Base-by-base conservation (phyloP, 495 filamentous ascomycete genomes). In the Aspergillus leporis region DNA sequence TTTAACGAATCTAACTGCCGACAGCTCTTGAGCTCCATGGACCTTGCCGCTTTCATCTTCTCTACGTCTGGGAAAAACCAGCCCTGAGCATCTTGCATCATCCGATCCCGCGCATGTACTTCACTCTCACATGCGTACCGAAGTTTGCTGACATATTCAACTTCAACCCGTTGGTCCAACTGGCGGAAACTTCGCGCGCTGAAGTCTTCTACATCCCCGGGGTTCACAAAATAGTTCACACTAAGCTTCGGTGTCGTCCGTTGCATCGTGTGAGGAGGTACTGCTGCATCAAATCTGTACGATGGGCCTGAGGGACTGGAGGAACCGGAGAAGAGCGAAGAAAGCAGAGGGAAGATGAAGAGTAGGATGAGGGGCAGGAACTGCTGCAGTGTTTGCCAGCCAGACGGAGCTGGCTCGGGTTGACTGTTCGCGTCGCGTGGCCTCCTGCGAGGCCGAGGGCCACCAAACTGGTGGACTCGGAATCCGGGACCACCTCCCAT, bases 331-430 rank as follows among this genome's bases (percentile, higher is more conserved):
- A 97, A 92, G 21, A 96, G 73, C 8, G 87, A 90, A 8, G 90
- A 90, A 40, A 98, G 79, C 4, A 97, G 78, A 1, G 94, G 94
- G 55, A 98, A 83, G 45, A 97, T 68, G 71, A 98, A 93, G 58
- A 98, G 86, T 41, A 97, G 76, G 23, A 97, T 78, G 52, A 98
- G 85, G 21, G 93, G 94, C 3, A 98, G 78, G 6, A 98, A 78
- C 78, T 90, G 72, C 67, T 81, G 75, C 63, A 85, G 45, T 61
- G 72, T 66, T 73, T 78, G 53, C 74, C 76, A 68, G 58, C 67
- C 57, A 60, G 82, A 74, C 59, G 78, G 65, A 38, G 75, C 62
- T 6, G 78, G 71, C 58, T 88, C 81, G 49, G 81, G 71, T 22
- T 76, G 74, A 4, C 71, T 76, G 48, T 84, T 84, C 28, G 87